Evolutionary conservation across 2,329 filamentous ascomycete species (phyloP), one percentile per base, ranked within the genome.

Genomic region (Colletotrichum siamense): DNA sequence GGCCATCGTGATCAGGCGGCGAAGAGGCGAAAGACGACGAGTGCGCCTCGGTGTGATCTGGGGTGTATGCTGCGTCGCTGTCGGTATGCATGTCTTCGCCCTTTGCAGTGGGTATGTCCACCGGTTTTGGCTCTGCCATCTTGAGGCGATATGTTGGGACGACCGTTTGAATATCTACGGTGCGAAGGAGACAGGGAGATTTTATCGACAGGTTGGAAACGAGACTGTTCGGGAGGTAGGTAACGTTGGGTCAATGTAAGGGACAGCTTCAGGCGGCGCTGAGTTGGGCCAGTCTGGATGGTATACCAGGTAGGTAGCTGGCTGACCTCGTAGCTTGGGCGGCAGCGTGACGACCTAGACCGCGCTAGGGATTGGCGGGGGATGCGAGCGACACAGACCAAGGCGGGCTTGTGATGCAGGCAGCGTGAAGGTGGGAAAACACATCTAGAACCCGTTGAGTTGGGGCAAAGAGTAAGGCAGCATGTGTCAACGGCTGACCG

Each of bases 51-150:
- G 84, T 86, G 36, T 84, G 82, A n/a, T 88, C 86, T 26, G 86
- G 86, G 2, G 86, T 88, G 44, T 86, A 80, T 44, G 84, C 80
- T 18, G 80, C 79, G 63, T 89, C 89, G 79, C 87, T 88, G 73
- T 88, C 87, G 34, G 85, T 86, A 59, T 83, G 82, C 18, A 81
- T 80, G 52, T 82, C 83, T 28, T 87, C 86, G 44, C 84, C 86
- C 77, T 82, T 86, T 74, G 80, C 77, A 62, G 80, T 79, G 28
- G 85, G 82, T 78, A 85, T 84, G 32, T 78, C 74, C 6, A 76
- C 62, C 28, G 24, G 85, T 79, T 72, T 77, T 80, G 62, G 69
- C 77, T 69, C 67, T 74, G 74, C n/a, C 81, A 84, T 69, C 80
- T 78, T 87, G 85, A 62, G 80, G 83, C 9, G 18, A 16, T 26